These are phyloP conservation scores for Moricandia moricandioides DNA, from an alignment of 345 rosid genomes.

Conservation along the genomic window DNA sequence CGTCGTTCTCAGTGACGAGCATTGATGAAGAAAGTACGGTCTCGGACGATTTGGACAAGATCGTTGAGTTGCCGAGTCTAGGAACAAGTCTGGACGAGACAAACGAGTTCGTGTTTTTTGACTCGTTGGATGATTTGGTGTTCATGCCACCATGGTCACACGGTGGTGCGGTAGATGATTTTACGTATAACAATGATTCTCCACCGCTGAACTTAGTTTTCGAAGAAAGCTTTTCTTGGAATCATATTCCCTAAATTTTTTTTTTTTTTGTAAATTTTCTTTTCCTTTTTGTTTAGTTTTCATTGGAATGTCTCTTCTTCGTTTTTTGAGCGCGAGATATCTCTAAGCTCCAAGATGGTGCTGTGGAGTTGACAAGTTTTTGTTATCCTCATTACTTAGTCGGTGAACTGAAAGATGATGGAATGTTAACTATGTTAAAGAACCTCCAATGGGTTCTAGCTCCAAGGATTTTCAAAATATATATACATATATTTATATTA, in stretches of 20 bases:
- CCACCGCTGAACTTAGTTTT: slow-evolving; percentile 6
- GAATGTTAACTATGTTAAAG: slow-evolving; percentile 7
- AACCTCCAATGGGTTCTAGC: too few relatives aligned
- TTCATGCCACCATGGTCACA: slow-evolving; percentile 31
- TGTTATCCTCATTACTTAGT: background rate
- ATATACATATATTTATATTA: too few relatives aligned
- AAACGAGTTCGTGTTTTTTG: slow-evolving; percentile 54
- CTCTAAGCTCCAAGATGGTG: slow-evolving; percentile 14
- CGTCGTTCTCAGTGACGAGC: slow-evolving; percentile 22
- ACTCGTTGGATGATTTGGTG: slow-evolving; percentile 39
- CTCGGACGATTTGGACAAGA: slow-evolving; percentile 64
- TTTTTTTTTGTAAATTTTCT: background rate
- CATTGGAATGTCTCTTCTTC: slow-evolving; percentile 12
- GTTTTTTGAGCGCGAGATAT: slow-evolving; percentile 15
- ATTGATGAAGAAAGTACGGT: slow-evolving; percentile 41
- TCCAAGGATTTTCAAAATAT: too few relatives aligned
- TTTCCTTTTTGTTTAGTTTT: background rate
- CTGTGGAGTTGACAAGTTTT: slow-evolving; percentile 4
- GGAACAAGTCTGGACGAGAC: slow-evolving; percentile 50
- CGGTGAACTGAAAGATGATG: background rate
- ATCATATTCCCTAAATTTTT: slow-evolving; percentile 1
- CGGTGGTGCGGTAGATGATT: slow-evolving; percentile 8
- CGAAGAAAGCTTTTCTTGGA: slow-evolving; percentile 14
- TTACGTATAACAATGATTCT: slow-evolving; percentile 17
- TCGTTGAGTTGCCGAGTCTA: slow-evolving; percentile 72